phyloP scores from a whole-genome alignment of 2,329 filamentous ascomycete genomes.

The Aspergillus sp. region DNA sequence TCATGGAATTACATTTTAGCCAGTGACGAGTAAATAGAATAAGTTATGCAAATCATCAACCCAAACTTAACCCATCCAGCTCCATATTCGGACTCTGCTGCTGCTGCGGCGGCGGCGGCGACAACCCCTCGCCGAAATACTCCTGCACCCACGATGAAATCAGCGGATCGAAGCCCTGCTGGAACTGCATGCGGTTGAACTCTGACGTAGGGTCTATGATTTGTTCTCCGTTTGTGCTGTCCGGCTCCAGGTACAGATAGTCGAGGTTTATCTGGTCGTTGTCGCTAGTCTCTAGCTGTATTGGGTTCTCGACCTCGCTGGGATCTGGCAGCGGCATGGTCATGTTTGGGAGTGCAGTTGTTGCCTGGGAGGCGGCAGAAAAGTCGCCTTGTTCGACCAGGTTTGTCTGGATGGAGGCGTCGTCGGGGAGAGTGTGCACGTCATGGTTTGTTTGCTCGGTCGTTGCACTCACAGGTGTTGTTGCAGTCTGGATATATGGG shows the following conservation, averaged over 20 bases:
- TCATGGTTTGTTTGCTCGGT: neutral
- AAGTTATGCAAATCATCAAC: neutral
- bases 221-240: neutral
- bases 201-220: neutral
- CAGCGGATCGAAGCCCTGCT: slow-evolving; percentile 10
- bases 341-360: neutral
- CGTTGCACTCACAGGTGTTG: neutral
- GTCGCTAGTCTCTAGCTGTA: neutral
- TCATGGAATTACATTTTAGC: neutral
- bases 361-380: neutral
- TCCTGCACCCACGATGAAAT: slow-evolving; percentile 13
- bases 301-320: neutral
- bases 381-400: neutral
- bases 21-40: neutral
- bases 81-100: slow-evolving; percentile 1
- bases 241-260: slow-evolving; percentile 12
- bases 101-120: neutral
- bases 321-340: no score
- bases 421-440: slow-evolving; percentile 3
- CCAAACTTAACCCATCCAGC: slow-evolving; percentile 1
- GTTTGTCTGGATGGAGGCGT: neutral
- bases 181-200: neutral
- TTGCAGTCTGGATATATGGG: neutral
- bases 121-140: slow-evolving; percentile 4
- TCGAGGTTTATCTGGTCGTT: slow-evolving; percentile 8